Percentiles rank a stretch among this genome's conserved stretches.
Conservation (phyloP, 2,329 filamentous ascomycete genomes). For the Apiospora marii region DNA sequence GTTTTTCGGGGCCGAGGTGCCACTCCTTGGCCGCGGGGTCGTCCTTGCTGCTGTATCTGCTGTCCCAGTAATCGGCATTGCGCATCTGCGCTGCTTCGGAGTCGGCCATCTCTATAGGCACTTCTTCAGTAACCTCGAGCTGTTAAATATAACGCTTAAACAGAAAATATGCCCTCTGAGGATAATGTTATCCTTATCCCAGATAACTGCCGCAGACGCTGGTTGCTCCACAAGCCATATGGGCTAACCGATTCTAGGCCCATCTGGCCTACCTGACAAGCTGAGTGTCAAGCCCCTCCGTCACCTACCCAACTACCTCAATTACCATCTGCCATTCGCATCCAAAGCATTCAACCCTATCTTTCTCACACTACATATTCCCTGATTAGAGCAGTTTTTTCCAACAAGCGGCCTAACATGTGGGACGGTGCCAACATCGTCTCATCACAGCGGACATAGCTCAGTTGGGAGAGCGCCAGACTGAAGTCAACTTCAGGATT, state of each 20-base stretch:
- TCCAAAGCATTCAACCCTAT: background rate
- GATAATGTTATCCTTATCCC: background rate
- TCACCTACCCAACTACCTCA: background rate
- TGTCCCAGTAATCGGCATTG: conserved; percentile 22
- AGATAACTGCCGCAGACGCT: background rate
- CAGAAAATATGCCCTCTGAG: background rate
- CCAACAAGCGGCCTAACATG: conserved; percentile 5
- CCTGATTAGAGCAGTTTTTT: background rate
- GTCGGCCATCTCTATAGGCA: background rate
- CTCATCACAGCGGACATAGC: conserved; percentile 23
- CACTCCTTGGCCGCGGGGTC: conserved; percentile 23
- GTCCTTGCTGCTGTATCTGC: background rate
- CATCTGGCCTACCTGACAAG: no score
- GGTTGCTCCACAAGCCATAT: no score
- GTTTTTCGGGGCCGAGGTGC: conserved; percentile 6
- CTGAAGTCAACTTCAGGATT: conserved; percentile 18
- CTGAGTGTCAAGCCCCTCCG: background rate
- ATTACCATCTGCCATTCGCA: background rate
- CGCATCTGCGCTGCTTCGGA: conserved; percentile 23
- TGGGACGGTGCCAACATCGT: background rate
- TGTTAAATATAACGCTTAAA: background rate
- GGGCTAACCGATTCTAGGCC: no score
- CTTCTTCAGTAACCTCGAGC: background rate
- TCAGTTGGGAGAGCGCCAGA: conserved; percentile 25
- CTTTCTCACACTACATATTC: background rate